Evolutionary conservation across 1,284 basidiomycete species (phyloP).

Genomic region (Rhizopogon parksii): DNA sequence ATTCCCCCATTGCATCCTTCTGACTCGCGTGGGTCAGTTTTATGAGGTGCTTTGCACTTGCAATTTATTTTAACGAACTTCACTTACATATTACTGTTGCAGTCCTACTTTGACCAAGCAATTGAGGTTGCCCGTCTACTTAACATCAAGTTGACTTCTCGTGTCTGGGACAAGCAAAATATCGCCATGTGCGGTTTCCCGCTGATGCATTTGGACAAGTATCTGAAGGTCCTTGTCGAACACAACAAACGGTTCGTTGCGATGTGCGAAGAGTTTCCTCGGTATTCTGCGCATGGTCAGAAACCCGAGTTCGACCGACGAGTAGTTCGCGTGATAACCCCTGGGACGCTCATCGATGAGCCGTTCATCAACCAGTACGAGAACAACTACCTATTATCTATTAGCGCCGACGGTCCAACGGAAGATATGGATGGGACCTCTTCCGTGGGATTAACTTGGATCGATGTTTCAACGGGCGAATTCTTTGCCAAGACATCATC

Average conservation of each 20-base stretch:
- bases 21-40: constrained; percentile 91
- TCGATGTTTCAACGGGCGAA: constrained; percentile 92
- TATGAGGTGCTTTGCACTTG: constrained; percentile 64
- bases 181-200: constrained; percentile 89
- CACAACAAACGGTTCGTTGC: constrained; percentile 80
- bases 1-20: constrained; percentile 83
- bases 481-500: constrained; percentile 71
- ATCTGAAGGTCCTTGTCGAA: constrained; percentile 81
- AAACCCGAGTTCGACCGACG: constrained; percentile 64
- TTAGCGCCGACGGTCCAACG: constrained; percentile 32
- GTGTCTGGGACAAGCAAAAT: constrained; percentile 61
- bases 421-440: constrained; percentile 10
- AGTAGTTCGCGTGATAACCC: constrained; percentile 82
- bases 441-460: constrained; percentile 73
- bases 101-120: constrained; percentile 95
- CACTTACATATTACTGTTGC: constrained; percentile 6
- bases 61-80: not conserved
- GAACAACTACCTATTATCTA: constrained; percentile 83
- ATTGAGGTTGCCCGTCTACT: constrained; percentile 69
- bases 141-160: constrained; percentile 73
- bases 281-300: constrained; percentile 33
- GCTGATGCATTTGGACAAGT: constrained; percentile 74
- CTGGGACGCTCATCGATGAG: constrained; percentile 89
- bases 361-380: constrained; percentile 77
- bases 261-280: constrained; percentile 84